Base-by-base conservation (phyloP, 306 rosid species). In the Medicago arabica region DNA sequence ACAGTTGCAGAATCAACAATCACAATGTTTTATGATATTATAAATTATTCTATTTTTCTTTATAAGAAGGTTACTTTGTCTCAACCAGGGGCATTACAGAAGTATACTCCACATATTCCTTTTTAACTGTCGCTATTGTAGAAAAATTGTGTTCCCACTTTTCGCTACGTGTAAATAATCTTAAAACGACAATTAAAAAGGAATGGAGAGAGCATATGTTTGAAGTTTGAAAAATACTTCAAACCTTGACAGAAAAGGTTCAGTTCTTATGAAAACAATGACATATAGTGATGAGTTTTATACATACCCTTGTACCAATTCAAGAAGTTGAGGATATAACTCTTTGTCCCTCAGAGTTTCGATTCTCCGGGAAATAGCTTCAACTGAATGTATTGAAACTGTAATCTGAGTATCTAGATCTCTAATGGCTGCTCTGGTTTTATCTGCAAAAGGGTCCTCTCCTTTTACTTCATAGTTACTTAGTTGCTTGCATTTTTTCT, bases 311-410 rank as follows among this genome's bases (percentile, higher is more conserved):
- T 87, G 86, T 69, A 87, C 83, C 78, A 95, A 74, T 61, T 89
- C 90, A 68, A 86, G 85, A 77, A 95, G 93, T 83, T 95, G 99
- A 78, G 93, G 98, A 82, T 89, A 93, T 88, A 95, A 81, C 72
- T 95, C 99, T 80, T 90, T 86, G 40, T 95, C 99, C 76, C 97
- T 81, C 44, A 95, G 74, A 80, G 96, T 88, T 81, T 95, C 97
- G 15, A 95, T 95, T 86, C 97, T 86, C 73, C 73, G 64, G 1
- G 97, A 89, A 80, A 90, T 88, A 72, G 91, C 92, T 85, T 90
- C 99, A 67, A 92, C 87, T 2, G 97, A 86, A 81, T 90, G 99
- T 75, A 92, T 92, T 63, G 99, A 95, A 89, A 95, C 93, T 72
- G 86, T 90, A 66, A 95, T 90, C 85, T 85, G 92, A 23, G 98